Conservation (phyloP, 805 yeast species). For the Isabelozyma gotoi region DNA sequence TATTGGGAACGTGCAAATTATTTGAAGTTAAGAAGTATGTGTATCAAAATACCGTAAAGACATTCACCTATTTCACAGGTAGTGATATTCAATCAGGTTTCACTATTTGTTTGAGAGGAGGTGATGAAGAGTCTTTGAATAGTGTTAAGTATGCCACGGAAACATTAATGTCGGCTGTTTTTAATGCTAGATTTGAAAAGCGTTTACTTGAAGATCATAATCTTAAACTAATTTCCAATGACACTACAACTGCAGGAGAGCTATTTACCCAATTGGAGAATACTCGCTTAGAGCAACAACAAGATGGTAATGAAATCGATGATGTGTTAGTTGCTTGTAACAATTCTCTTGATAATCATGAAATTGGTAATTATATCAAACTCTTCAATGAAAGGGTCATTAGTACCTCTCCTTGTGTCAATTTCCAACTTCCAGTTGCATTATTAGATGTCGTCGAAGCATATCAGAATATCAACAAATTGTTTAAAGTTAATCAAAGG, state of each 20-base stretch:
- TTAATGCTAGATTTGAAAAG: conserved; percentile 75
- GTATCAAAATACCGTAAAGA: conserved; percentile 55
- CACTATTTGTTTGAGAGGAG: conserved; percentile 86
- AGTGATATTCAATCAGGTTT: conserved; percentile 73
- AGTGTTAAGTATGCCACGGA: conserved; percentile 77
- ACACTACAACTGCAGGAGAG: conserved; percentile 9
- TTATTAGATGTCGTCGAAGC: conserved; percentile 54
- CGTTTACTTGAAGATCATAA: conserved; percentile 25
- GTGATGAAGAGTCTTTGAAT: conserved; percentile 55
- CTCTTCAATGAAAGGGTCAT: conserved; percentile 52
- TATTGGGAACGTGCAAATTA: conserved; percentile 68
- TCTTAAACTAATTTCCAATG: conserved; percentile 11
- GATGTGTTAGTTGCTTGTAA: conserved; percentile 14
- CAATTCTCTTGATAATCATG: conserved; percentile 25
- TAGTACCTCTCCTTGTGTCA: conserved; percentile 84
- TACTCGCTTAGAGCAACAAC: not conserved
- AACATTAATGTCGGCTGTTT: conserved; percentile 74
- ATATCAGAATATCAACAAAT: conserved; percentile 36
- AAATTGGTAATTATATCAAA: conserved; percentile 33
- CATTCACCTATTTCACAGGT: conserved; percentile 79
- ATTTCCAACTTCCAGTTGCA: conserved; percentile 67
- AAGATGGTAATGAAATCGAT: conserved; percentile 8
- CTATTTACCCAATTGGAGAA: not conserved
- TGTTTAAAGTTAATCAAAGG: conserved; percentile 14
- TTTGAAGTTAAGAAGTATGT: conserved; percentile 72